These are phyloP conservation scores for Pichia californica DNA, from an alignment of 805 yeast genomes.

Conservation along the genomic window DNA sequence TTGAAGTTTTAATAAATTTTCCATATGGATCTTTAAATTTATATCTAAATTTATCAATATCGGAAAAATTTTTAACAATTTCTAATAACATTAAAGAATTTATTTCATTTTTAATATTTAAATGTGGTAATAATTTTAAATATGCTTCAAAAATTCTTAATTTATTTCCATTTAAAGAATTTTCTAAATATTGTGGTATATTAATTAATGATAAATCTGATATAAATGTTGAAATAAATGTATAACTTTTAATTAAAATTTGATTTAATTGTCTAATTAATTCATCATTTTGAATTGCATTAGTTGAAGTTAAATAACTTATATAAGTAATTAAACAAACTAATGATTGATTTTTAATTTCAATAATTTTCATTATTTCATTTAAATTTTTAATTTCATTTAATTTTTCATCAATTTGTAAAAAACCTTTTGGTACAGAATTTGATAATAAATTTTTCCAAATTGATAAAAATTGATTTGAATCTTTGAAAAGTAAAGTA, in stretches of 20 bases:
- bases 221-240: conserved; percentile 22
- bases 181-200: conserved; percentile 18
- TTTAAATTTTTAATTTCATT: conserved; percentile 27
- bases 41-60: conserved; percentile 14
- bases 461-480: conserved; percentile 50
- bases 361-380: conserved; percentile 34
- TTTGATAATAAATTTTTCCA: conserved; percentile 59
- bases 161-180: conserved; percentile 24
- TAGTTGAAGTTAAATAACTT: conserved; percentile 41
- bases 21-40: conserved; percentile 5
- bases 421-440: conserved; percentile 37
- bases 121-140: conserved; percentile 28
- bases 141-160: conserved; percentile 28
- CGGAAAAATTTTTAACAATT: conserved; percentile 28
- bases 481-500: conserved; percentile 46
- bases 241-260: conserved; percentile 27
- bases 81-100: conserved; percentile 28
- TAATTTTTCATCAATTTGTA: conserved; percentile 26
- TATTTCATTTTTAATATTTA: conserved; percentile 27
- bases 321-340: conserved; percentile 51
- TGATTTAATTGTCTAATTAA: conserved; percentile 27
- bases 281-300: conserved; percentile 28
- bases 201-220: conserved; percentile 16
- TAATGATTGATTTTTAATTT: conserved; percentile 52
- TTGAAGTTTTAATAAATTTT: conserved; percentile 6